Conservation (phyloP, 2,329 filamentous ascomycete species). For the Verticillium albo-atrum region DNA sequence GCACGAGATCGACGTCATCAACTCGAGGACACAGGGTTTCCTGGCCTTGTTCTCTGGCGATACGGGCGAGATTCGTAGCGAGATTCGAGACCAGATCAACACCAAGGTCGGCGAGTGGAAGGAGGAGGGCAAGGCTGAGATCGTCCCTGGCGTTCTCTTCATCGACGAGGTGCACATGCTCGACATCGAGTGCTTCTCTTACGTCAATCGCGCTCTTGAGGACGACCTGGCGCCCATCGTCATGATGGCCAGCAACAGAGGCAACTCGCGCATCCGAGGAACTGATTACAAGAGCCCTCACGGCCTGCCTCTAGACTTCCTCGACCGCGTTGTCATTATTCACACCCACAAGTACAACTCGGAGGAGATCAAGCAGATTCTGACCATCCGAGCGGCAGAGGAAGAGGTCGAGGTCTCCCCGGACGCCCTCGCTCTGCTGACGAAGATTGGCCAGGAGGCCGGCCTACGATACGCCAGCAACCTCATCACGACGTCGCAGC, state of each 20-base stretch:
- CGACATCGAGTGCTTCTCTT: constrained; percentile 98
- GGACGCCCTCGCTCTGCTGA: constrained; percentile 86
- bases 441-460: constrained; percentile 91
- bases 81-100: constrained; percentile 98
- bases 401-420: constrained; percentile 91
- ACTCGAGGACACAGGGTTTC: constrained; percentile 97
- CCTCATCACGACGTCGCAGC: constrained; percentile 89
- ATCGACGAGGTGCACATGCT: constrained; percentile 99
- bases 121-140: constrained; percentile 97
- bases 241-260: constrained; percentile 98
- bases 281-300: constrained; percentile 93
- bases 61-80: constrained; percentile 94
- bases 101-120: constrained; percentile 99
- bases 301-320: constrained; percentile 89
- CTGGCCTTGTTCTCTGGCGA: constrained; percentile 95
- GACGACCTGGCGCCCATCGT: constrained; percentile 93
- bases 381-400: constrained; percentile 88
- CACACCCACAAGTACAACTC: constrained; percentile 80
- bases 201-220: constrained; percentile 94
- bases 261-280: constrained; percentile 84
- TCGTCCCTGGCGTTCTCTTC: constrained; percentile 94
- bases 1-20: constrained; percentile 99
- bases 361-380: constrained; percentile 88
- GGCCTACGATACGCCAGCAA: constrained; percentile 96
- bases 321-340: constrained; percentile 94